Percentiles rank a stretch among this genome's conserved stretches.
Conservation (phyloP, 2,329 filamentous ascomycete species). For the Graphilbum fragrans region DNA sequence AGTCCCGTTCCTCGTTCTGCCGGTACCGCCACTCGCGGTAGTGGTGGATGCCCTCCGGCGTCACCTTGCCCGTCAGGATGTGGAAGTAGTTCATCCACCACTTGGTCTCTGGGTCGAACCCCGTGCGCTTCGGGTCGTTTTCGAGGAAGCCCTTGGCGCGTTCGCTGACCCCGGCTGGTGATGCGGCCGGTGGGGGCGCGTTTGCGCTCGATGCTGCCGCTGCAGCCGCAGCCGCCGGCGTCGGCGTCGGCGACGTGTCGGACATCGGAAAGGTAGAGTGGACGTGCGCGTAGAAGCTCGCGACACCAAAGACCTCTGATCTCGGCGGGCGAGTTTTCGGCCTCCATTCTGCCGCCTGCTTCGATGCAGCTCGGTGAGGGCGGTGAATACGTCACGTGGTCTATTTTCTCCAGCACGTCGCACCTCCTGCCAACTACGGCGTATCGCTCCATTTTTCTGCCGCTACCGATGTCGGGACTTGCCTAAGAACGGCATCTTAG, state of each 20-base stretch:
- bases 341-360: neutral
- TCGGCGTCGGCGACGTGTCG: neutral
- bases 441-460: neutral
- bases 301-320: too few relatives aligned
- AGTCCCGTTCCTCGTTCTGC: conserved; percentile 66
- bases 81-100: conserved; percentile 82
- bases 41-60: conserved; percentile 53
- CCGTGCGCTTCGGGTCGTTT: conserved; percentile 49
- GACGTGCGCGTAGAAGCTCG: too few relatives aligned
- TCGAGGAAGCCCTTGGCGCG: conserved; percentile 17
- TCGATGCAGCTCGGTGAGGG: neutral
- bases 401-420: too few relatives aligned
- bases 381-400: neutral
- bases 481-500: too few relatives aligned
- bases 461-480: neutral
- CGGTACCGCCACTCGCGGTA: conserved; percentile 70
- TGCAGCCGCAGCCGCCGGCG: neutral
- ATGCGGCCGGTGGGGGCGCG: too few relatives aligned
- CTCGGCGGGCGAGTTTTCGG: too few relatives aligned
- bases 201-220: too few relatives aligned
- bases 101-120: conserved; percentile 46
- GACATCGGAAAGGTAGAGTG: too few relatives aligned
- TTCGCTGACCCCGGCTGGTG: too few relatives aligned
- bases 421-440: too few relatives aligned
- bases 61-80: conserved; percentile 64